Base-by-base conservation (phyloP, 176 grass and related monocot species). In the Carex parvula region DNA sequence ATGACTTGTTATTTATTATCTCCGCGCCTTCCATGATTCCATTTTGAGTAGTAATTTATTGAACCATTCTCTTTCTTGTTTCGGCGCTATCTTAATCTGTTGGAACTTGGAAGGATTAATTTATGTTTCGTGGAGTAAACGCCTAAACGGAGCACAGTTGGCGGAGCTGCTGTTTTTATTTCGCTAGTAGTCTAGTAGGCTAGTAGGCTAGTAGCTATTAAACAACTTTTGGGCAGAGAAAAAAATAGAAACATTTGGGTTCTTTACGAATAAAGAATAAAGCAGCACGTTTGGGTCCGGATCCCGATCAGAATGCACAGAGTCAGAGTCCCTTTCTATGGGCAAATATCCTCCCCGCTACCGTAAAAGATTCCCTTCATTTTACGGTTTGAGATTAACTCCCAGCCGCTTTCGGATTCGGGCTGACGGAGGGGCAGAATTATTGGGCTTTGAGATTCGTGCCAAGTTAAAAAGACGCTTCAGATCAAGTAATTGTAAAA, bases 1-100 rank as follows among this genome's bases (percentile, higher is more conserved):
- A 52, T 74, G 5, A 20, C 41, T 73, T 56, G 22, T 77, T 77
- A 55, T 77, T 78, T 78, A 78, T 78, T 18, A 16, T 24, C 37
- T 33, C 14, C 56, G 12, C 70, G 18, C 41, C 41, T 54, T 48
- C 21, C 21, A 75, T 75, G 71, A 30, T 54, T 52, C 71, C 70
- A 74, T 24, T 26, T 11, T 52, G 7, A 52, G 20, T 29, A 75
- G 71, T 54, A 75, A 75, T 75, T 30, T 75, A 78, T 56, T 78
- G 14, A 8, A 56, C 17, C 12, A 29, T 55, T 29, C 13, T 30
- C 11, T 32, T 22, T 50, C 9, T 74, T 29, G 3, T 72, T 29
- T 74, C 70, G 70, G 42, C 70, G 41, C 42, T 53, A n/a, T n/a
- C n/a, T n/a, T n/a, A n/a, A 24, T 74, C 70, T 17, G 46, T 21